Conservation (phyloP, 106 monocot genomes). For the Ottelia alismoides region DNA sequence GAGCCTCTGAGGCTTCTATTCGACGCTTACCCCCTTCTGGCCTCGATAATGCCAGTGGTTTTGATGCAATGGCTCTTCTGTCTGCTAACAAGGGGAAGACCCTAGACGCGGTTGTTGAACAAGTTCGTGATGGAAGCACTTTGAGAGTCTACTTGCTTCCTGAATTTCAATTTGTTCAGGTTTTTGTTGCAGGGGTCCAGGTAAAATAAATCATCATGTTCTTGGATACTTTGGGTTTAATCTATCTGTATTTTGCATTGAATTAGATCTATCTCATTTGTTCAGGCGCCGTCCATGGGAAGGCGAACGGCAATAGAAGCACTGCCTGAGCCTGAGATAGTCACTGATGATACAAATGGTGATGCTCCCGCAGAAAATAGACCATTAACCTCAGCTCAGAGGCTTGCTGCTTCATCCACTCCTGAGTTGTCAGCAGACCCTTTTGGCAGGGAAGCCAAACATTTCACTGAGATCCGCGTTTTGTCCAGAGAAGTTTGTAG, state of each 20-base stretch:
- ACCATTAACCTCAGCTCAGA: slow-evolving; percentile 73
- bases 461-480: slow-evolving; percentile 84
- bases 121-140: slow-evolving; percentile 94
- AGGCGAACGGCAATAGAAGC: slow-evolving; percentile 37
- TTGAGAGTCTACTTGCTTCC: slow-evolving; percentile 81
- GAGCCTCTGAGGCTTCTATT: slow-evolving; percentile 58
- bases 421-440: slow-evolving; percentile 69
- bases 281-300: slow-evolving; percentile 92
- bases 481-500: slow-evolving; percentile 82
- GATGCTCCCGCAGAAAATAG: slow-evolving; percentile 36
- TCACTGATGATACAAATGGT: slow-evolving; percentile 41
- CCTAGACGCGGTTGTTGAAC: slow-evolving; percentile 89
- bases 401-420: slow-evolving; percentile 32
- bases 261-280: too few species aligned
- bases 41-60: slow-evolving; percentile 72
- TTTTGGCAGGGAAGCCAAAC: slow-evolving; percentile 96
- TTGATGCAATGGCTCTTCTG: slow-evolving; percentile 65
- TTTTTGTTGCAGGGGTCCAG: slow-evolving; percentile 95
- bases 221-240: too few species aligned
- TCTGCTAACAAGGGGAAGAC: slow-evolving; percentile 76
- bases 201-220: too few species aligned
- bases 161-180: slow-evolving; percentile 91
- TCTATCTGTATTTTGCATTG: too few species aligned
- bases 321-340: slow-evolving; percentile 32
- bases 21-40: slow-evolving; percentile 91